Base-by-base conservation (phyloP, 2,329 filamentous ascomycete genomes). In the Lithohypha guttulata region DNA sequence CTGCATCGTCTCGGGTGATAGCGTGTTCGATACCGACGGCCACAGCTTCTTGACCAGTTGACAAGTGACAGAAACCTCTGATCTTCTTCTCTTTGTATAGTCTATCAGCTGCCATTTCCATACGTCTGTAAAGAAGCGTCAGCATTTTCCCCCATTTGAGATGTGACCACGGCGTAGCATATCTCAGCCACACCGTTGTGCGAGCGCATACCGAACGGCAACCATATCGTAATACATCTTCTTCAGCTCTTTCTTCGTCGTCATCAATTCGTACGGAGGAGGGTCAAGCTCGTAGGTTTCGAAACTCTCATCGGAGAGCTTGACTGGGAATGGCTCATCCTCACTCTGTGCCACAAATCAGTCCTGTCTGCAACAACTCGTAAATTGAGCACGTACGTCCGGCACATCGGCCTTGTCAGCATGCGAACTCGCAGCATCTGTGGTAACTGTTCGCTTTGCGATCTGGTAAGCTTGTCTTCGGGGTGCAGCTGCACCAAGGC, bases 81-180 rank as follows among this genome's bases (percentile, higher is more conserved):
- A 98, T 96, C 77, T 98, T 96, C 81, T 98, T 98, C 74, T 96
- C 91, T 75, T 98, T 98, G 84, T 98, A 98, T 59, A 98, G 73
- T 62, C 89, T 79, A 63, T 98, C 91, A 69, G 91, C 86, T 52
- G 89, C 87, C 89, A 98, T 94, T 70, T 98, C 91, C 91, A 98
- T 94, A 65, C 93, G 91, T 69, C 87, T 94, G 55, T 41, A 48
- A 28, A 45, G 23, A 15, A 20, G 25, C 39, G 30, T 53, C 42
- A 47, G 45, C 39, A 20, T 19, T 40, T n/a, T n/a, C n/a, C n/a
- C n/a, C n/a, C n/a, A n/a, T n/a, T n/a, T n/a, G n/a, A n/a, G n/a
- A n/a, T n/a, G n/a, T n/a, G n/a, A n/a, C n/a, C n/a, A n/a, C n/a
- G n/a, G n/a, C n/a, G n/a, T n/a, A n/a, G n/a, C n/a, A n/a, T n/a